Evolutionary conservation across 257 asterid genomes (phyloP), one percentile per base, ranked within the genome.

Genomic region (Nicotiana sylvestris): DNA sequence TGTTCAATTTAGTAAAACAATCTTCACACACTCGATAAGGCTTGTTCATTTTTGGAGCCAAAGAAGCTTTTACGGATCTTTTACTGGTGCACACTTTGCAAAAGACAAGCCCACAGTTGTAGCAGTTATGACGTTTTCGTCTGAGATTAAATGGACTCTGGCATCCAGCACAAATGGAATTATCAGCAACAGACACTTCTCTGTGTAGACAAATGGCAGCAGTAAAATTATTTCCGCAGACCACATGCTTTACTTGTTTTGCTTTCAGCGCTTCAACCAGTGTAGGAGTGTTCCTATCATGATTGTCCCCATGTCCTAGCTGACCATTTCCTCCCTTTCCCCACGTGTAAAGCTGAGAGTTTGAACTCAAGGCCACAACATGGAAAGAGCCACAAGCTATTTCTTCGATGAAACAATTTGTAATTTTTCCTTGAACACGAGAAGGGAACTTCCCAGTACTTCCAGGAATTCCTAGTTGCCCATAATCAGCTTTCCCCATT

Each of bases 311-410:
- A 84, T 93, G 97, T 66, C 96, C 97, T 86, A 91, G 85, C 77
- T 90, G 96, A 58, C 97, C 97, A 77, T 88, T 87, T 82, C 81
- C 82, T 35, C 96, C 96, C 81, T 84, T 90, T 55, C 97, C 97
- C 97, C 97, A 93, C 21, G 96, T 91, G 88, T 87, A 93, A 69
- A 91, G 88, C 85, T 93, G 96, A 16, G 89, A 87, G 43, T 87
- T 84, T 61, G 93, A 90, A 81, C 90, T 88, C 83, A 91, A 76
- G 85, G 85, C 92, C 76, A 87, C 94, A 81, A 89, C 89, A 88
- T 93, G 97, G 87, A 87, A 88, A 77, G 96, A 87, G 18, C 97
- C 97, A 86, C 97, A 93, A 11, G 93, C 88, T 87, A 91, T 88
- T 78, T 89, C 94, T 88, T 89, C 88, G 5, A 91, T 79, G 68